Evolutionary conservation across 1,284 basidiomycete genomes (phyloP).

Genomic region (Taiwanofungus camphoratus): DNA sequence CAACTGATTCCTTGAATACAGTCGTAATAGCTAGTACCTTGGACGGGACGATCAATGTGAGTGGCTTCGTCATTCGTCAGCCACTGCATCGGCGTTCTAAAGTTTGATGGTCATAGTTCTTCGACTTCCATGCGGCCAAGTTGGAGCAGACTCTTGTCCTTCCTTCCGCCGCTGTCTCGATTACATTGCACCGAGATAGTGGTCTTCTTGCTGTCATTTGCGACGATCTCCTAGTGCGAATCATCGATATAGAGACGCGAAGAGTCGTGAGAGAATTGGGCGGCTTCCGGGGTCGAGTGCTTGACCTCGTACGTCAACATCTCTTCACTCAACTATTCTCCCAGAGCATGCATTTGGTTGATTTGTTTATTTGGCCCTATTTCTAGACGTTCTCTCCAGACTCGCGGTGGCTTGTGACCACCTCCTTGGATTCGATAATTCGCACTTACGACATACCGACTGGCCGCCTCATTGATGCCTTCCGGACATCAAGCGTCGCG

Average conservation of each 20-base stretch:
- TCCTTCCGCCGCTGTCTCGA: constrained; percentile 64
- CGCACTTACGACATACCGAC: constrained; percentile 97
- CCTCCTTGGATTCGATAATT: constrained; percentile 87
- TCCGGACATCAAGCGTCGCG: constrained; percentile 85
- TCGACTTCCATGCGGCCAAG: constrained; percentile 87
- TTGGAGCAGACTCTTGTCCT: constrained; percentile 66
- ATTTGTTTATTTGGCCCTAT: background rate
- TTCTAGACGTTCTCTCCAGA: constrained; percentile 88
- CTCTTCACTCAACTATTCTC: no score
- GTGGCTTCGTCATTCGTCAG: constrained; percentile 31
- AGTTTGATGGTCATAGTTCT: constrained; percentile 59
- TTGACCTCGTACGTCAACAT: constrained; percentile 67
- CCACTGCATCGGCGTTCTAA: background rate
- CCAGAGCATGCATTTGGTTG: background rate
- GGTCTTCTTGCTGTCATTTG: constrained; percentile 82
- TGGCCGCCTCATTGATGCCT: constrained; percentile 87
- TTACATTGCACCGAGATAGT: constrained; percentile 80
- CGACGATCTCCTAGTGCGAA: constrained; percentile 79
- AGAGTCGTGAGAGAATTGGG: constrained; percentile 83
- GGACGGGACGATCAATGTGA: constrained; percentile 86
- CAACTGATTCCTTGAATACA: constrained; percentile 82
- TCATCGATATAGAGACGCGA: constrained; percentile 90
- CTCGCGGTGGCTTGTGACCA: constrained; percentile 87
- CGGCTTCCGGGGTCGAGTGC: constrained; percentile 74
- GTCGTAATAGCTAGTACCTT: constrained; percentile 79